Evolutionary conservation across 176 grass and related monocot species (phyloP), one percentile per base, ranked within the genome.

Genomic region (Raddia guianensis): DNA sequence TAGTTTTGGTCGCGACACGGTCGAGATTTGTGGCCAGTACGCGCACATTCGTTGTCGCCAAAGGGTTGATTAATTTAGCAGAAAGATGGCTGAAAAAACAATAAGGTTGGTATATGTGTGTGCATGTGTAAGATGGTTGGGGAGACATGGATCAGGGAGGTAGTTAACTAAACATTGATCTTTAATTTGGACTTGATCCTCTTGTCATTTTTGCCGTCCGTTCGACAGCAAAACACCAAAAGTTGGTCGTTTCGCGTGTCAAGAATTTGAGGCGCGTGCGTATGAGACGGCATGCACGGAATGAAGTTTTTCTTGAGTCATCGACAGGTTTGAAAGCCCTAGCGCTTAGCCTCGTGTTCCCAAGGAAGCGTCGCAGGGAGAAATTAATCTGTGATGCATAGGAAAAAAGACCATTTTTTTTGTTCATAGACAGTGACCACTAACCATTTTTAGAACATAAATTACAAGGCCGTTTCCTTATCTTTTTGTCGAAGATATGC

Each of bases 191-290:
- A 48, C 64, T 70, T 45, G 49, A 27, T 19, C 12, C 59, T 40
- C 37, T 40, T 40, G 37, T 40, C 37, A 40, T 58, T 19, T 56
- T 10, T 66, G 73, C 21, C 27, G 68, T 16, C 35, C 56, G 57
- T 47, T 62, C 63, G 87, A 70, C 77, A 77, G 37, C 66, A 85
- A 82, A 64, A 85, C 59, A 66, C 42, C 82, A 89, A 89, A 40
- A 47, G 43, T 43, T 48, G 57, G 3, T 32, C 40, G 6, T 53
- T 60, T 60, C 57, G 3, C 57, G 19, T 60, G 57, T 27, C 19
- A 10, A 11, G 72, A 58, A 27, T 70, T 33, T 33, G 6, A 50
- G 12, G 9, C 18, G 43, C 18, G 44, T 16, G 8, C 19, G n/a
- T 58, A 18, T 27, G 27, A 9, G 56, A 59, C 16, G n/a, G n/a